Evolutionary conservation across 768 basidiomycete species (phyloP), one percentile per base, ranked within the genome.

Genomic region (Tulasnella sp.): DNA sequence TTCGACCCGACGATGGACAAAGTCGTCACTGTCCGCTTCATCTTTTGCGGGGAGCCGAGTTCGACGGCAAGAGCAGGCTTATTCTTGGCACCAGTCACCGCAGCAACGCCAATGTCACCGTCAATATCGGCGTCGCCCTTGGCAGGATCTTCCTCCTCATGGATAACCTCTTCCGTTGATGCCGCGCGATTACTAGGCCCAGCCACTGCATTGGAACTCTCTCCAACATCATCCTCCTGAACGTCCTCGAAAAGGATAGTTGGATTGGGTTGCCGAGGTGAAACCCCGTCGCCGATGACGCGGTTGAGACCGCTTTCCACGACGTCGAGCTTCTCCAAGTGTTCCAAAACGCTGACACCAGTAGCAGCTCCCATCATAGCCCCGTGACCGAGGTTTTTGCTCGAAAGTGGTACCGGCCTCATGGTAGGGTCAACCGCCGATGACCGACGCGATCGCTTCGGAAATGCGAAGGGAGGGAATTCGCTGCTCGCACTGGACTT

Each of bases 281-380:
- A 71, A 75, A 67, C 72, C 23, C 57, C 78, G 16, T 74, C 69
- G 40, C 71, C 71, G 44, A 76, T 77, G 29, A 73, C 77, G 39
- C 77, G 77, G 70, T 78, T 78, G 51, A 81, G 69, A 15, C 80
- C 78, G n/a, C 75, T 70, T 39, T 82, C 82, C n/a, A 93, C 92
- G 20, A 89, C 91, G 82, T 96, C 94, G 70, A 96, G 84, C 70
- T 92, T 90, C 82, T 96, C 94, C 80, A 96, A 87, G 80, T 95
- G 93, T 81, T 93, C 92, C 48, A 96, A 87, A 71, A 95, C 91
- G 13, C 90, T 91, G 35, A 95, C 93, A 15, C 94, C 94, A 0
- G 93, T 95, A 39, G 93, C 94, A 48, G 92, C 93, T 70, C 93
- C 93, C 82, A 93, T 92, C 44, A 94, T 91, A 71, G 23, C 57